Evolutionary conservation across 2,329 filamentous ascomycete species (phyloP).

Genomic region (Cladosporium sp.): DNA sequence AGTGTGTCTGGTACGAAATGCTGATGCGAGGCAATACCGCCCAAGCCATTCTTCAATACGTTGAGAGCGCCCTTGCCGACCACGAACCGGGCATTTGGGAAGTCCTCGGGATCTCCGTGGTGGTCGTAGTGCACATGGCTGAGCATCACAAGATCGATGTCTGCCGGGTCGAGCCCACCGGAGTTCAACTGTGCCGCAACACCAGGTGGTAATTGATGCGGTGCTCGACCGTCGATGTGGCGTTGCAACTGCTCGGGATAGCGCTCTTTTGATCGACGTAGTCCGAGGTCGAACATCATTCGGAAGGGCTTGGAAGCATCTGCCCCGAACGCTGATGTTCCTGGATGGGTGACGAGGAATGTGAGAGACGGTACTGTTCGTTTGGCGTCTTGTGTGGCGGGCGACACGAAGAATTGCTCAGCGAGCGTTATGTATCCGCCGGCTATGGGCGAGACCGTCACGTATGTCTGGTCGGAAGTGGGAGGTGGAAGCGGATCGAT

Average conservation of each 20-base stretch:
- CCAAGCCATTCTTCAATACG: slow-evolving; percentile 32
- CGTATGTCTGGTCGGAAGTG: slow-evolving; percentile 20
- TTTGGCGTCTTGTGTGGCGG: slow-evolving; percentile 36
- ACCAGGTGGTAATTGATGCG: slow-evolving; percentile 41
- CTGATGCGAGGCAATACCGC: slow-evolving; percentile 31
- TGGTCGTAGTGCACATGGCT: slow-evolving; percentile 55
- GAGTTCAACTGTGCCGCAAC: slow-evolving; percentile 33
- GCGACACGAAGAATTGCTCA: slow-evolving; percentile 25
- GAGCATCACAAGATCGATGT: slow-evolving; percentile 40
- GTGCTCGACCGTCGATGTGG: slow-evolving; percentile 42
- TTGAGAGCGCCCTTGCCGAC: slow-evolving; percentile 45
- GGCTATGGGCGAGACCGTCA: slow-evolving; percentile 27
- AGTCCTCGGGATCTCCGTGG: slow-evolving; percentile 50
- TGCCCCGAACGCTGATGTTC: slow-evolving; percentile 15
- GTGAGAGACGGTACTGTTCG: slow-evolving; percentile 48
- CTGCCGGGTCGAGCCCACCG: slow-evolving; percentile 32
- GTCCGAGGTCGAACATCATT: slow-evolving; percentile 50
- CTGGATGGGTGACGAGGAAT: slow-evolving; percentile 47
- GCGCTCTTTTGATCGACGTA: slow-evolving; percentile 39
- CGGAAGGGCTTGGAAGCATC: slow-evolving; percentile 23
- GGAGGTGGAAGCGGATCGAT: slow-evolving; percentile 17
- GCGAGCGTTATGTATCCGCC: slow-evolving; percentile 27
- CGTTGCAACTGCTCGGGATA: slow-evolving; percentile 41
- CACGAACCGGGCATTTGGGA: slow-evolving; percentile 42
- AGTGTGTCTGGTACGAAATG: slow-evolving; percentile 41